A percentile compares a stretch with the other conserved stretches of the same genome.
Conservation (phyloP, 441 rosid species). For the Daphne laureola region DNA sequence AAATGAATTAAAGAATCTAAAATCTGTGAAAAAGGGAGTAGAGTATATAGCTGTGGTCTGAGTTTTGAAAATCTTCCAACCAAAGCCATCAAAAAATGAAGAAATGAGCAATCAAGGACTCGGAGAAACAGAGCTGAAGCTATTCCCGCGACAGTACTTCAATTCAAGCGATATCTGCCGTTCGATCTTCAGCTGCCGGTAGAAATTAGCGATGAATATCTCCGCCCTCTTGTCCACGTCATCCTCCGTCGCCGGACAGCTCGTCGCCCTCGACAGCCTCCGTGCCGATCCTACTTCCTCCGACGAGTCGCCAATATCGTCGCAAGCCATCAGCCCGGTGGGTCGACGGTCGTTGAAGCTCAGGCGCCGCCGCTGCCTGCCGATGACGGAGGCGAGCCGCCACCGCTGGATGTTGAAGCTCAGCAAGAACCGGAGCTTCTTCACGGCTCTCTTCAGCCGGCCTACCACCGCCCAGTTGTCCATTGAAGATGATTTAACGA, state of each 20-base stretch:
- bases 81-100: no score
- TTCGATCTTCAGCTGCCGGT: conserved; percentile 65
- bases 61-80: no score
- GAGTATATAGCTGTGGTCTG: no score
- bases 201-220: conserved; percentile 64
- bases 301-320: conserved; percentile 14
- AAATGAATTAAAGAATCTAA: no score
- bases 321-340: conserved; percentile 46
- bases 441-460: conserved; percentile 58
- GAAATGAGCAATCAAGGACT: neutral
- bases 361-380: conserved; percentile 26
- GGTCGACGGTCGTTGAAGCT: conserved; percentile 66
- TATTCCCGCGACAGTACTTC: conserved; percentile 26
- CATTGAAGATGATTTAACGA: no score
- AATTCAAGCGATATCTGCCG: conserved; percentile 73
- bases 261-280: conserved; percentile 29
- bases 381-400: conserved; percentile 40
- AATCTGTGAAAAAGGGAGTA: no score
- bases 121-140: conserved; percentile 28
- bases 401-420: conserved; percentile 38
- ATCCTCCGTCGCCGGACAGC: conserved; percentile 45
- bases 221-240: conserved; percentile 74
- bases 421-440: conserved; percentile 48
- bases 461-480: conserved; percentile 29
- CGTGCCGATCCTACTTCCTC: conserved; percentile 16